These are phyloP conservation scores for Saturnispora silvae DNA, from an alignment of 805 yeast species.

Conservation along the genomic window DNA sequence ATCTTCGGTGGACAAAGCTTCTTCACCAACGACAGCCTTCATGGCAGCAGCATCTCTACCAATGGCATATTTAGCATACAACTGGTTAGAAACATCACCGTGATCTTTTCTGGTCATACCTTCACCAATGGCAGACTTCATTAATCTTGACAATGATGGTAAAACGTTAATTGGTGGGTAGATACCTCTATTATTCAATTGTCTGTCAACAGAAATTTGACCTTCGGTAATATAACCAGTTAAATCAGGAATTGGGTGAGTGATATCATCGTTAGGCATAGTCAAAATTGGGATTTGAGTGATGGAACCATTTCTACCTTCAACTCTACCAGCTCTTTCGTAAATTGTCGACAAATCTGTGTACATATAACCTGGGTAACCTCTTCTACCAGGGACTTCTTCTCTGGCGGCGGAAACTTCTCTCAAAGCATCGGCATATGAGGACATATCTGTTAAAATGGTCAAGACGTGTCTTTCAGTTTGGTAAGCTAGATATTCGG, in stretches of 20 bases:
- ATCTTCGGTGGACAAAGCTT: constrained; percentile 95
- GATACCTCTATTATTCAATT: constrained; percentile 89
- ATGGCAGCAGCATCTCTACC: constrained; percentile 99
- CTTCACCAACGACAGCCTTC: constrained; percentile 99
- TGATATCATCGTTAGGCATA: constrained; percentile 99
- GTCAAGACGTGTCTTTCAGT: constrained; percentile 98
- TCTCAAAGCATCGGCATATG: constrained; percentile 99
- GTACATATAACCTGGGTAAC: constrained; percentile 99
- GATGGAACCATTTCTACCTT: constrained; percentile 98
- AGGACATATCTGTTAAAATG: constrained; percentile 97
- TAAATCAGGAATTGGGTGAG: constrained; percentile 99
- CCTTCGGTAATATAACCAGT: constrained; percentile 99
- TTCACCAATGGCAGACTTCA: constrained; percentile 99
- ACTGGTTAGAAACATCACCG: constrained; percentile 98
- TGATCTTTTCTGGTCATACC: constrained; percentile 99
- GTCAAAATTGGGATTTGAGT: constrained; percentile 98
- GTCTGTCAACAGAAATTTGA: constrained; percentile 95
- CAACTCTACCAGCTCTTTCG: constrained; percentile 99
- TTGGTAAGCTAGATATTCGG: constrained; percentile 97
- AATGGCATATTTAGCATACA: constrained; percentile 97
- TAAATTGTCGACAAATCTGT: constrained; percentile 98
- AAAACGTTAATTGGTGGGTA: constrained; percentile 98
- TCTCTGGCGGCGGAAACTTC: constrained; percentile 99
- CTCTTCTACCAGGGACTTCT: constrained; percentile 99
- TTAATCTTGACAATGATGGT: constrained; percentile 94